Evolutionary conservation across 1,284 basidiomycete species (phyloP).

Genomic region (Apiotrichum gracile): DNA sequence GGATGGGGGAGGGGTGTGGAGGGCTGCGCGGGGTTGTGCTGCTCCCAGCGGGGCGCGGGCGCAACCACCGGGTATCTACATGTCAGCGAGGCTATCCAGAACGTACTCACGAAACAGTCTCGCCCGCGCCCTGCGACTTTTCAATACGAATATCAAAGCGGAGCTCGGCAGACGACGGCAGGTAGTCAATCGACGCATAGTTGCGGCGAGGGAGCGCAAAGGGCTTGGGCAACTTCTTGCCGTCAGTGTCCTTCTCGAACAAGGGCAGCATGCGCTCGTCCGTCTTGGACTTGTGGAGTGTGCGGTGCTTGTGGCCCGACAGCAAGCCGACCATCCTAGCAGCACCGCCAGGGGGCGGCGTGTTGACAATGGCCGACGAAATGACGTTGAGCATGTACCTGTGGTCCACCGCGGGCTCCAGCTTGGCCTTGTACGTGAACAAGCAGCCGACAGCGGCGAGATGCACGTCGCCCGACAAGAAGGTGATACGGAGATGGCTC

Average conservation of each 20-base stretch:
- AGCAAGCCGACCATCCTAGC: slow-evolving; percentile 74
- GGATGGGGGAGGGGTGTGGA: neutral
- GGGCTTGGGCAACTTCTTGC: slow-evolving; percentile 47
- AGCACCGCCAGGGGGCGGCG: slow-evolving; percentile 67
- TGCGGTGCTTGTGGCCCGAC: slow-evolving; percentile 75
- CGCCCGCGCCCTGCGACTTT: slow-evolving; percentile 68
- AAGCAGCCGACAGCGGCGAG: slow-evolving; percentile 74
- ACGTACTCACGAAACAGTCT: slow-evolving; percentile 59
- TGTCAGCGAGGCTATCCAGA: neutral
- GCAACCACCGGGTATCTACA: neutral
- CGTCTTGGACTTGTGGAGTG: slow-evolving; percentile 56
- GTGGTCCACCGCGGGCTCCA: slow-evolving; percentile 57
- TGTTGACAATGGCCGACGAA: slow-evolving; percentile 50
- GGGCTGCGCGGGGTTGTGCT: neutral
- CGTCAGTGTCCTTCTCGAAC: slow-evolving; percentile 73
- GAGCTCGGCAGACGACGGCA: slow-evolving; percentile 59
- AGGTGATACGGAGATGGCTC: slow-evolving; percentile 65
- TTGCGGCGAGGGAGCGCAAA: slow-evolving; percentile 63
- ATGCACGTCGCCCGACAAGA: slow-evolving; percentile 88
- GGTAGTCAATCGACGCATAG: slow-evolving; percentile 73
- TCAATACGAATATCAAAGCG: slow-evolving; percentile 87
- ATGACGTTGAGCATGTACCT: slow-evolving; percentile 76
- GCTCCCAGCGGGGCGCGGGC: neutral
- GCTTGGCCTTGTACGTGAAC: slow-evolving; percentile 56
- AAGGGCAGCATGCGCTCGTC: slow-evolving; percentile 87